A percentile compares a stretch with the other conserved stretches of the same genome.
phyloP scores from a whole-genome alignment of 176 grass and related monocot genomes.

The Lolium perenne region DNA sequence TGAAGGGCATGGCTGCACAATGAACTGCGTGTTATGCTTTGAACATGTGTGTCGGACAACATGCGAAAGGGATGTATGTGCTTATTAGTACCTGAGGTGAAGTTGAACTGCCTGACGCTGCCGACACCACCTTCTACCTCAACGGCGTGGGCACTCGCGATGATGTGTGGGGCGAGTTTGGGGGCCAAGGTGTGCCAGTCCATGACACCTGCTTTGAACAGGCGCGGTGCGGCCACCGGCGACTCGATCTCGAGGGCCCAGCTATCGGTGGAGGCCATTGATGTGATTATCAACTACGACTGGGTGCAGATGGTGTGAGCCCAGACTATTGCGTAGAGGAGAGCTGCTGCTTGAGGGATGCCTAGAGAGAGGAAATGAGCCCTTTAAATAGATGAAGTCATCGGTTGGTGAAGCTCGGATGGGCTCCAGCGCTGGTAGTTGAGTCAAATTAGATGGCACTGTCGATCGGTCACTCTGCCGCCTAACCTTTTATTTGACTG shows the following conservation, averaged over 20 bases:
- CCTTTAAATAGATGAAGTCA: too few species aligned
- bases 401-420: background rate
- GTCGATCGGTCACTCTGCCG: background rate
- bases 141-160: slow-evolving; percentile 51
- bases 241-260: slow-evolving; percentile 60
- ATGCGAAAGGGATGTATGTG: background rate
- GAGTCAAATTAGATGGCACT: background rate
- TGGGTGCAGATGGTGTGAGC: background rate
- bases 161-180: slow-evolving; percentile 54
- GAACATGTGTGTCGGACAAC: too few species aligned
- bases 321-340: background rate
- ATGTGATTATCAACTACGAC: background rate
- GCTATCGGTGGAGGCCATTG: slow-evolving; percentile 44
- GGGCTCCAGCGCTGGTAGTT: background rate
- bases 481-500: background rate
- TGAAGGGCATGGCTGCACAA: background rate
- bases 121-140: slow-evolving; percentile 54
- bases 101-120: slow-evolving; percentile 80
- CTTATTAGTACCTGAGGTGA: slow-evolving; percentile 53
- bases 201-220: slow-evolving; percentile 68
- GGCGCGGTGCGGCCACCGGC: slow-evolving; percentile 46
- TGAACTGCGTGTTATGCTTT: too few species aligned
- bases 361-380: background rate
- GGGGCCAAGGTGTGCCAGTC: slow-evolving; percentile 84
- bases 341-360: background rate